phyloP scores from a whole-genome alignment of 2,329 filamentous ascomycete species.

The Aspergillus oerlinghausenensis region DNA sequence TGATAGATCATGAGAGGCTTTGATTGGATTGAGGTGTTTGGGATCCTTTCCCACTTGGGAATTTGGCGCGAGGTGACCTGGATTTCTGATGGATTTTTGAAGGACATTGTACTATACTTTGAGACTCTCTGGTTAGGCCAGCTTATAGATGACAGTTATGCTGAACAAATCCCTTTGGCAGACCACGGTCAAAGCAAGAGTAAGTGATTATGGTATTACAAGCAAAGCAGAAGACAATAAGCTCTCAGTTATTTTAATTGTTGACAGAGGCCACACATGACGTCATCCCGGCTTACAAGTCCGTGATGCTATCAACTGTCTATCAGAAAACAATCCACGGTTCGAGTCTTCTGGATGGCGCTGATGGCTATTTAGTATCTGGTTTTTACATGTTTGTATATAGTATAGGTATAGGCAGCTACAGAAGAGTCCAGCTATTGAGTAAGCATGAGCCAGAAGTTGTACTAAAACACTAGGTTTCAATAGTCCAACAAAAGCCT shows the following conservation, averaged over 20 bases:
- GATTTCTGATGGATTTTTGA: constrained; percentile 47
- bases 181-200: background rate
- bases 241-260: background rate
- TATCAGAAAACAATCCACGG: background rate
- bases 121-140: background rate
- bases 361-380: background rate
- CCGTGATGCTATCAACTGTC: background rate
- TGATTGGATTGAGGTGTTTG: constrained; percentile 61
- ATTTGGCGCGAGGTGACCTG: constrained; percentile 57
- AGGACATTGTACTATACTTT: constrained; percentile 25
- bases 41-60: constrained; percentile 51
- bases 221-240: background rate
- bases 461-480: background rate
- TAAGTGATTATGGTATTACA: background rate
- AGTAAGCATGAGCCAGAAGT: background rate
- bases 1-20: constrained; percentile 66
- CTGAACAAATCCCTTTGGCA: background rate
- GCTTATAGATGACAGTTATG: background rate
- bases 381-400: too few species aligned
- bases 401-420: background rate
- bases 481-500: background rate
- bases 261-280: constrained; percentile 2
- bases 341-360: background rate
- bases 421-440: background rate
- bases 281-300: constrained; percentile 3